phyloP scores from a whole-genome alignment of 441 rosid genomes.

The Cnidoscolus chayamansa region DNA sequence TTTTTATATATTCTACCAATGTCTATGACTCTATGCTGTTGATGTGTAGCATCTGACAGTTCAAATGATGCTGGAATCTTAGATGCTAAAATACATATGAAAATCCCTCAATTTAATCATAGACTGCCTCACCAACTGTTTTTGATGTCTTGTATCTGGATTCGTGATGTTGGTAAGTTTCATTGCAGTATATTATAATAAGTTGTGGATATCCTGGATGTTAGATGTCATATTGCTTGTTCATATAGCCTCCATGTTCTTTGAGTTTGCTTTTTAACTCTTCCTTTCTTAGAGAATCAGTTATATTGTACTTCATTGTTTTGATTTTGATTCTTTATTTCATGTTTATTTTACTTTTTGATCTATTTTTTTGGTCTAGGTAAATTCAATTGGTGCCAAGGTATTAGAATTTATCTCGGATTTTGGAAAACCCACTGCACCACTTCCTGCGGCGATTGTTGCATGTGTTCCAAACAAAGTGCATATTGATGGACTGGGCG shows the following conservation, averaged over 20 bases:
- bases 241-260: too few relatives aligned
- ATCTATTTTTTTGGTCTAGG: conserved; percentile 43
- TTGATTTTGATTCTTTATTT: background rate
- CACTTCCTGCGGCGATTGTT: conserved; percentile 96
- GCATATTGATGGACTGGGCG: conserved; percentile 79
- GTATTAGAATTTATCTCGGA: conserved; percentile 90
- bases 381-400: conserved; percentile 88
- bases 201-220: background rate
- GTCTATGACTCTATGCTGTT: background rate
- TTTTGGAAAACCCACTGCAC: conserved; percentile 89
- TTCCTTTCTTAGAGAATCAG: background rate
- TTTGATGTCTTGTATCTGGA: background rate
- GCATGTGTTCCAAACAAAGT: conserved; percentile 93
- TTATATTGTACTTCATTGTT: background rate
- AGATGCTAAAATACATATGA: background rate
- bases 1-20: background rate
- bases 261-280: background rate
- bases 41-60: background rate
- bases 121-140: background rate
- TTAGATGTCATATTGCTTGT: background rate
- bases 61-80: background rate
- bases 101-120: background rate
- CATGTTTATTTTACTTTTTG: conserved; percentile 10
- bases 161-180: background rate
- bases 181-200: background rate